These are phyloP conservation scores for Forsythia suspensa DNA, from an alignment of 257 asterid species.

Conservation along the genomic window DNA sequence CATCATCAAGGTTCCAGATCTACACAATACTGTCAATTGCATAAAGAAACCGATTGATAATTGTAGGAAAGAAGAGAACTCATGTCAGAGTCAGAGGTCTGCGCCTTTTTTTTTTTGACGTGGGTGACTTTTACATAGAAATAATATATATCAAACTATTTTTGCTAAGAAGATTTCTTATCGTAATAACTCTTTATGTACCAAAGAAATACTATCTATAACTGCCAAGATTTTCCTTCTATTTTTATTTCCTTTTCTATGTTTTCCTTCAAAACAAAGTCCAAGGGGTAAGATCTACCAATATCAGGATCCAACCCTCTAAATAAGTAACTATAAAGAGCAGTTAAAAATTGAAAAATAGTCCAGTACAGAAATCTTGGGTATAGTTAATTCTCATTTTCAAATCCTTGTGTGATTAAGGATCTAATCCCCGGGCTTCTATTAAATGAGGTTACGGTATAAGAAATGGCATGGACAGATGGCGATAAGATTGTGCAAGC, in stretches of 20 bases:
- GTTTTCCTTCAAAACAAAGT: neutral
- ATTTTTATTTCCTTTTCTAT: neutral
- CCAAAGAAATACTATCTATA: neutral
- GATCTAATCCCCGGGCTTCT: neutral
- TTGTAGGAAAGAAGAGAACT: neutral
- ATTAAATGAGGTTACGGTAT: neutral
- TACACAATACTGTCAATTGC: neutral
- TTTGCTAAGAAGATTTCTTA: neutral
- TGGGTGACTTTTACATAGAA: neutral
- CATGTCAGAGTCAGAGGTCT: neutral
- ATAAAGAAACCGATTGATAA: neutral
- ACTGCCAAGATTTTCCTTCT: neutral
- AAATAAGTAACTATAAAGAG: neutral
- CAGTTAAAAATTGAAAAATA: neutral
- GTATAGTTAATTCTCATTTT: neutral
- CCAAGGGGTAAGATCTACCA: neutral
- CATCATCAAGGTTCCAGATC: neutral
- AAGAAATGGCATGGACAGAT: neutral
- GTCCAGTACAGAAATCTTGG: neutral
- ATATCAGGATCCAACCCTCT: neutral
- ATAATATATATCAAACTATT: neutral
- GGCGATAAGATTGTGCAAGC: neutral
- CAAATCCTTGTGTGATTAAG: neutral
- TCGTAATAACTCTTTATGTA: neutral
- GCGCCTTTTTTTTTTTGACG: neutral